Percentiles rank a stretch among this genome's conserved stretches.
Evolutionary conservation across 1,139 yeast genomes (phyloP).

Genomic region (Yamadazyma diospyri): DNA sequence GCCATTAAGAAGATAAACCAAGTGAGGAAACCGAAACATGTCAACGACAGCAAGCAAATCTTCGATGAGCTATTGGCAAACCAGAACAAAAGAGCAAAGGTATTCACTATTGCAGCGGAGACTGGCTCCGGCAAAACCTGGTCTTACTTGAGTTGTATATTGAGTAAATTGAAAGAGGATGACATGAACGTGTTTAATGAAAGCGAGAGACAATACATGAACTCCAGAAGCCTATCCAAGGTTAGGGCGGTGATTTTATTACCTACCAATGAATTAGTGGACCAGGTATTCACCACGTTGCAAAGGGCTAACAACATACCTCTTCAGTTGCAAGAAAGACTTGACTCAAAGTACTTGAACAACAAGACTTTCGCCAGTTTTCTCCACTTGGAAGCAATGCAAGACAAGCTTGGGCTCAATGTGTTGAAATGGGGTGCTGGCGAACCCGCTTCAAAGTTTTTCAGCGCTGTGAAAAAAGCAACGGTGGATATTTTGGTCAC

Average conservation of each 20-base stretch:
- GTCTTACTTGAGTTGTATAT: conserved; percentile 76
- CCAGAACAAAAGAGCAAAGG: conserved; percentile 43
- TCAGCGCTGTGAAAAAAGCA: conserved; percentile 37
- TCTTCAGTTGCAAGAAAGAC: conserved; percentile 19
- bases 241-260: conserved; percentile 70
- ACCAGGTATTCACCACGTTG: conserved; percentile 65
- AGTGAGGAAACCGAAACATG: conserved; percentile 22
- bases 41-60: conserved; percentile 19
- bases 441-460: conserved; percentile 46
- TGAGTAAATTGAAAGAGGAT: conserved; percentile 64
- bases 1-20: conserved; percentile 43
- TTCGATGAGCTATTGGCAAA: conserved; percentile 28
- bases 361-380: conserved; percentile 21
- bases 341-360: conserved; percentile 15
- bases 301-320: conserved; percentile 30
- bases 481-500: conserved; percentile 78
- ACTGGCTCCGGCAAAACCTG: conserved; percentile 97
- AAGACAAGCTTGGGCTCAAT: conserved; percentile 35
- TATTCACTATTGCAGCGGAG: conserved; percentile 87
- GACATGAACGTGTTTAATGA: conserved; percentile 29
- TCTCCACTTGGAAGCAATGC: conserved; percentile 23
- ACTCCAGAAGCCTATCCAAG: conserved; percentile 31
- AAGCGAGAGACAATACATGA: conserved; percentile 29
- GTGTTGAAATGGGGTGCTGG: conserved; percentile 58
- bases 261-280: conserved; percentile 87